Percentiles rank a stretch among this genome's conserved stretches.
phyloP scores from a whole-genome alignment of 2,329 filamentous ascomycete species.

The Microdochium nivale region DNA sequence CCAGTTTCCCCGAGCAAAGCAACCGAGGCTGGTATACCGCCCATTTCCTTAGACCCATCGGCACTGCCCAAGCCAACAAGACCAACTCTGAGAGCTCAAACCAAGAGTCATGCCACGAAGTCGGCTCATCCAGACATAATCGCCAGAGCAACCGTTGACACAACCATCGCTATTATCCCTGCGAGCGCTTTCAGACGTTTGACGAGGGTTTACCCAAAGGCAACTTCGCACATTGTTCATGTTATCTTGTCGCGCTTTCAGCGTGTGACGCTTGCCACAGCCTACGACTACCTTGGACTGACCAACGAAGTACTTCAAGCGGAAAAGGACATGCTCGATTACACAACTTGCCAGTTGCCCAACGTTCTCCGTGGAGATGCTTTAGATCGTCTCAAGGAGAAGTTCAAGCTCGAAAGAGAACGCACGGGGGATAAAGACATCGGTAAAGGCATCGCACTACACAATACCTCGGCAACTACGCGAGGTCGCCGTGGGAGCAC shows the following conservation, averaged over 20 bases:
- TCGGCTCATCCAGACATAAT: conserved; percentile 96
- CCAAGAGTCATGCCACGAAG: conserved; percentile 43
- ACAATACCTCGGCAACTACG: conserved; percentile 61
- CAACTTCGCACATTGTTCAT: conserved; percentile 94
- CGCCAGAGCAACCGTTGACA: conserved; percentile 90
- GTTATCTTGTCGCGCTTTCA: conserved; percentile 93
- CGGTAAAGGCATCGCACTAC: conserved; percentile 87
- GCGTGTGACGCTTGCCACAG: conserved; percentile 87
- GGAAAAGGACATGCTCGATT: conserved; percentile 88
- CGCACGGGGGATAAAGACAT: conserved; percentile 72
- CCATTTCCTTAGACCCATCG: conserved; percentile 58
- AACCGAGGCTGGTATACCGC: conserved; percentile 45
- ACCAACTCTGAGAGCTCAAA: conserved; percentile 3
- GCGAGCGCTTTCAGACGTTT: conserved; percentile 90
- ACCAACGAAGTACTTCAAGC: conserved; percentile 88
- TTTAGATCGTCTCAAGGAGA: conserved; percentile 79
- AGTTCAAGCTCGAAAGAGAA: conserved; percentile 79
- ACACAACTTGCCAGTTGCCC: conserved; percentile 83
- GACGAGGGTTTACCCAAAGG: conserved; percentile 90
- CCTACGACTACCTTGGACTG: conserved; percentile 86
- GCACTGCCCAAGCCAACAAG: conserved; percentile 24
- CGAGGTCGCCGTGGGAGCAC: conserved; percentile 65
- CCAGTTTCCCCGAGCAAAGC: neutral
- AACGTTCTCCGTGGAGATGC: conserved; percentile 82
- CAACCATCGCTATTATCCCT: conserved; percentile 96